Evolutionary conservation across 192 early-diverging fungal species (phyloP), one percentile per base, ranked within the genome.

Genomic region (Backusella psychrophila): DNA sequence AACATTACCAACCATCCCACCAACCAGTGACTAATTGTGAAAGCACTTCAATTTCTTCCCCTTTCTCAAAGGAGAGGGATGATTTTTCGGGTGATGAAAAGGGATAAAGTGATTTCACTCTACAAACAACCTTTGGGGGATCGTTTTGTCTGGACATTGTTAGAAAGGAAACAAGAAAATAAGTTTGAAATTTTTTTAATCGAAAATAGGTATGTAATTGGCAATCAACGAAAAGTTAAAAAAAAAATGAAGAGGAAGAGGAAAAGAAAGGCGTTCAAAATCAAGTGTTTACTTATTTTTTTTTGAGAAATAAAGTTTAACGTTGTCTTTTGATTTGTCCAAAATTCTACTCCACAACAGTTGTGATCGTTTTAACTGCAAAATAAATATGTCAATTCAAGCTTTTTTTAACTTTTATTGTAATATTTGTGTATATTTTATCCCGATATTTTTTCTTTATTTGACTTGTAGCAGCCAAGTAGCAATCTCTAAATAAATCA

Each of bases 1-100:
- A 38, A 39, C 63, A 38, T 68, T 76, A 73, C 81, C 92, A 82
- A 19, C 98, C 98, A 80, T 97, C 96, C 98, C 98, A 99, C 98
- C 98, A 99, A 15, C 97, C 98, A 0, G 94, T 94, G 74, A 93
- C 91, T 29, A 98, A 90, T 74, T 94, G 94, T 6, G 92, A 92
- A 5, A 97, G 82, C 8, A 99, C 98, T 71, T 96, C 91, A 77
- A 99, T 96, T 73, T 93, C 83, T 77, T 97, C 95, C 74, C 91
- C 95, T 74, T 89, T 88, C 39, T 88, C 88, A 82, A 99, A 97
- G 6, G 90, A 86, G 29, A 99, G 88, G 36, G 89, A 91, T 21
- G 93, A 91, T 63, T 88, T 81, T 70, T 96, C 95, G 19, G 87
- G 86, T 63, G 92, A 93, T 65, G 88, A 79, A 86, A 96, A 99